A percentile compares a stretch with the other conserved stretches of the same genome.
Evolutionary conservation across 2,329 filamentous ascomycete species (phyloP).

Genomic region (Phyllosticta citribraziliensis): DNA sequence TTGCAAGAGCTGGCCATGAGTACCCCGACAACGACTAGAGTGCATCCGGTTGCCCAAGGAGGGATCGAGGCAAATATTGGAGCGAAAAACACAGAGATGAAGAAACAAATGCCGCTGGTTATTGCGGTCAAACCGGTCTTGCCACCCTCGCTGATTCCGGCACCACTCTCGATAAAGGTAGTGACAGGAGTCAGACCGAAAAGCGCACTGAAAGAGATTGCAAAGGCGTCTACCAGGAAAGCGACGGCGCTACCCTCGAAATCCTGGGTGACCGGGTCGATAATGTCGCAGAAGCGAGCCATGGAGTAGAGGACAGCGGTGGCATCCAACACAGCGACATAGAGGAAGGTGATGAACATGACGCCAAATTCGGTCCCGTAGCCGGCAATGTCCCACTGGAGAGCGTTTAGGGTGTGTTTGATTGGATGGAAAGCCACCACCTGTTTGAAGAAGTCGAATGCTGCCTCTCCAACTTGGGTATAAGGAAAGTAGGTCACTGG

Average conservation of each 20-base stretch:
- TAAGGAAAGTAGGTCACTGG: constrained; percentile 74
- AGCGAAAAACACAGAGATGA: constrained; percentile 79
- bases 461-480: constrained; percentile 54
- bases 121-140: constrained; percentile 78
- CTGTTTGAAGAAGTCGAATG: constrained; percentile 80
- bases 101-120: constrained; percentile 70
- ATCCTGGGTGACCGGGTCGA: constrained; percentile 74
- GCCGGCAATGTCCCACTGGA: constrained; percentile 60
- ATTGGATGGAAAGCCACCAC: constrained; percentile 81
- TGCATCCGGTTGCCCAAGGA: constrained; percentile 80
- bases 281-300: constrained; percentile 71
- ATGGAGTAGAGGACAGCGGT: constrained; percentile 85
- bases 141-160: constrained; percentile 79
- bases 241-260: constrained; percentile 79
- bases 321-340: constrained; percentile 80
- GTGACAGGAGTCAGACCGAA: constrained; percentile 74
- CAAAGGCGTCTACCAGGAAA: constrained; percentile 73
- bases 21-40: constrained; percentile 77
- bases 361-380: constrained; percentile 70
- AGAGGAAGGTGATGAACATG: constrained; percentile 79
- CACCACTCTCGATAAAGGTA: constrained; percentile 81
- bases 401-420: constrained; percentile 55
- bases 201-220: constrained; percentile 70
- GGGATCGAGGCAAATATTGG: constrained; percentile 86
- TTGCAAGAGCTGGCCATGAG: constrained; percentile 73